Conservation (phyloP, 257 asterid species). For the Dorcoceras hygrometricum region DNA sequence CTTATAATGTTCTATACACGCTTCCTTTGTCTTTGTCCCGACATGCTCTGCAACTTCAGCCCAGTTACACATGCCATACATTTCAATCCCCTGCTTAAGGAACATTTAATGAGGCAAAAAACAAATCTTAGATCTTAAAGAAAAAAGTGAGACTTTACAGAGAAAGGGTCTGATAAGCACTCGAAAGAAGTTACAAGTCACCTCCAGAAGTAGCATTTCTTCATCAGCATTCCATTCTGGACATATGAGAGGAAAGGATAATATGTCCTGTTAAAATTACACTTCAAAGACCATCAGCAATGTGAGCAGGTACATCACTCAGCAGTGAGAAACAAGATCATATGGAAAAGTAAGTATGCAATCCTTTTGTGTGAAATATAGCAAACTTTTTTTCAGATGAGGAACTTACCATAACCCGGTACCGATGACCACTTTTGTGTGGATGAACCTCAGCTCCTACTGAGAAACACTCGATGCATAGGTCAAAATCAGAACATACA, state of each 20-base stretch:
- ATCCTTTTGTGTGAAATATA: conserved; percentile 11
- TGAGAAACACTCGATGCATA: conserved; percentile 85
- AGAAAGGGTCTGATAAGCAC: conserved; percentile 17
- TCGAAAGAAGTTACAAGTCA: conserved; percentile 26
- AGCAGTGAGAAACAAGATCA: conserved; percentile 6
- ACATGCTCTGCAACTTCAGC: conserved; percentile 91
- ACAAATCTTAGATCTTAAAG: conserved; percentile 7
- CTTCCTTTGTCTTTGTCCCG: conserved; percentile 75
- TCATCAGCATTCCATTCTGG: conserved; percentile 96
- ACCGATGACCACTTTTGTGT: conserved; percentile 71
- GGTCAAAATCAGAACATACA: conserved; percentile 80
- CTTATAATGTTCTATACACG: conserved; percentile 70
- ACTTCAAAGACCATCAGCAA: conserved; percentile 26
- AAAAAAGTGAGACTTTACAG: background rate
- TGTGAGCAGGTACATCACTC: conserved; percentile 9
- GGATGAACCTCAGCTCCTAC: conserved; percentile 89
- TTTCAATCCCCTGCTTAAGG: conserved; percentile 63
- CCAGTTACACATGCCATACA: conserved; percentile 95
- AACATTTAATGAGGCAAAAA: conserved; percentile 24
- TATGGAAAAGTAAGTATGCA: background rate
- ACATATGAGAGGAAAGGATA: conserved; percentile 70
- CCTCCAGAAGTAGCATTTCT: conserved; percentile 90
- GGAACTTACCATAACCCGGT: conserved; percentile 76
- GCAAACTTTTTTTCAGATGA: conserved; percentile 11
- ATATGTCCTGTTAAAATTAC: conserved; percentile 52